Evolutionary conservation across 257 asterid genomes (phyloP).

Genomic region (Lithospermum erythrorhizon): DNA sequence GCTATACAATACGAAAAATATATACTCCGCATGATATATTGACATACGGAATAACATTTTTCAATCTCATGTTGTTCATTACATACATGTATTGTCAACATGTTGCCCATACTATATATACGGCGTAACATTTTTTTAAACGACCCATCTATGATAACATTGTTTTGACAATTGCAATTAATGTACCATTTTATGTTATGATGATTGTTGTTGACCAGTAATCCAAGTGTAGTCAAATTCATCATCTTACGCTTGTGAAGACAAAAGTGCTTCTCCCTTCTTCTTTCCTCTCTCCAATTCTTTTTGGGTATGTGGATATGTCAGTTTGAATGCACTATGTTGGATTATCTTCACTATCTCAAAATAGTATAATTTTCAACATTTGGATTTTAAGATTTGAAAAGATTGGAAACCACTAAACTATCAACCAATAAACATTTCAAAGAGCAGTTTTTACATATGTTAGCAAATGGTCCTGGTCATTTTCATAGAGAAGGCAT

Average conservation of each 20-base stretch:
- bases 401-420: not conserved
- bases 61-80: too few species aligned
- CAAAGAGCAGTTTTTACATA: conserved; percentile 15
- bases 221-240: too few species aligned
- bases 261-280: not conserved
- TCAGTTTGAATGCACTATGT: conserved; percentile 31
- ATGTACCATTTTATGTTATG: too few species aligned
- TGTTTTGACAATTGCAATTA: not conserved
- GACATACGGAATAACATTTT: too few species aligned
- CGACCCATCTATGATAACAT: too few species aligned
- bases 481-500: not conserved
- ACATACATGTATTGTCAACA: too few species aligned
- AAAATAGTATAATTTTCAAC: conserved; percentile 11
- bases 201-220: too few species aligned
- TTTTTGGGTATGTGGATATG: conserved; percentile 22
- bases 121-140: too few species aligned
- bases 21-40: too few species aligned
- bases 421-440: conserved; percentile 12
- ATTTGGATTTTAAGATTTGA: conserved; percentile 18
- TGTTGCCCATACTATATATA: too few species aligned
- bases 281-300: conserved; percentile 6
- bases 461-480: conserved; percentile 3
- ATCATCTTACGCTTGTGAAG: not conserved
- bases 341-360: not conserved
- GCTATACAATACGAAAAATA: too few species aligned